phyloP scores from a whole-genome alignment of 768 basidiomycete species.

The Cubamyces sp. region DNA sequence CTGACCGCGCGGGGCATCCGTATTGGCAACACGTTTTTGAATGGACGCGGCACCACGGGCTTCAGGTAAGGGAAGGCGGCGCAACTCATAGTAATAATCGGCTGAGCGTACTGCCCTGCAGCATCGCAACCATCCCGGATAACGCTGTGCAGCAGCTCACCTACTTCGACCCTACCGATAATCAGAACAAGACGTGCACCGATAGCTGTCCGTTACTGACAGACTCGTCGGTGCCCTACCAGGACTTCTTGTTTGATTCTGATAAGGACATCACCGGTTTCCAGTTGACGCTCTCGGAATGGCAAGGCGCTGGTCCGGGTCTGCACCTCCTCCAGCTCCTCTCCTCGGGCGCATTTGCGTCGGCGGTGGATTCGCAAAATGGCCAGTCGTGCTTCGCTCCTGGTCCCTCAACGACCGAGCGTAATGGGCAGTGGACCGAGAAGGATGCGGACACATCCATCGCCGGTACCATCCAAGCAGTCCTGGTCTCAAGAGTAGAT shows the following conservation, averaged over 20 bases:
- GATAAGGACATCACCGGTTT: constrained; percentile 80
- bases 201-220: constrained; percentile 79
- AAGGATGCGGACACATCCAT: constrained; percentile 71
- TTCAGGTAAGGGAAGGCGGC: constrained; percentile 67
- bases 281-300: constrained; percentile 78
- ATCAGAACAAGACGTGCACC: constrained; percentile 77
- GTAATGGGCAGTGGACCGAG: constrained; percentile 71
- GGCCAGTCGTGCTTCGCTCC: constrained; percentile 77
- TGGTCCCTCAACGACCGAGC: constrained; percentile 66
- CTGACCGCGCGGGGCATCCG: constrained; percentile 81
- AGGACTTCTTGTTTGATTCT: constrained; percentile 86
- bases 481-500: constrained; percentile 68
- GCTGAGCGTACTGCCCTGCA: constrained; percentile 44
- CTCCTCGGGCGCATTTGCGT: constrained; percentile 89
- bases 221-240: constrained; percentile 78
- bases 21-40: constrained; percentile 88
- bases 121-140: constrained; percentile 88
- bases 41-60: constrained; percentile 79
- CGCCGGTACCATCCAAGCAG: constrained; percentile 76
- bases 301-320: constrained; percentile 77
- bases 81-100: constrained; percentile 4
- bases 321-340: constrained; percentile 91
- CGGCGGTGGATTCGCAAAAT: constrained; percentile 65
- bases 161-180: constrained; percentile 77
- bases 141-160: constrained; percentile 77